Evolutionary conservation across 192 early-diverging fungal genomes (phyloP), one percentile per base, ranked within the genome.

Genomic region (Jimgerdemannia lactiflua): DNA sequence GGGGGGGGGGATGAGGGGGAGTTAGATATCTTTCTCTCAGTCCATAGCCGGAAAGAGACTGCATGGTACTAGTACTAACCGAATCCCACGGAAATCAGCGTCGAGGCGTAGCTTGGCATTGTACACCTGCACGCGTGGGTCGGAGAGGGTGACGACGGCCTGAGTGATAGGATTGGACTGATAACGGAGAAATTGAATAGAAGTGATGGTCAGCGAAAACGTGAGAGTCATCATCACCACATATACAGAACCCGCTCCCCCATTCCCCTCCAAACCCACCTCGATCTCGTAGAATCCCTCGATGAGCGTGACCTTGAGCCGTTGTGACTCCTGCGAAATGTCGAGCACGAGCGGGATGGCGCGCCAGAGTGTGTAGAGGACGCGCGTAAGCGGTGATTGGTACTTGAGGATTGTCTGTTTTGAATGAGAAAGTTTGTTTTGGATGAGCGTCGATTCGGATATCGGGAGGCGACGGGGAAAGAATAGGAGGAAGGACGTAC

Each of bases 11-110:
- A 41, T 7, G 9, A 2, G 7, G 7, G 18, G 18, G 67, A 41
- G 70, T 42, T 65, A 19, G 6, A 71, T 20, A 3, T 39, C 29
- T n/a, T 41, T 54, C 29, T 9, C n/a, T 42, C 9, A 20, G 41
- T 67, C 10, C 11, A 43, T 69, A 63, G 49, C 49, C 49, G 49
- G 14, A 59, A 59, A 59, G n/a, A 59, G 14, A 14, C 19, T 64
- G 29, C 29, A 29, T 29, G 29, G 29, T 29, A 29, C 1, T 29
- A 29, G 29, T 66, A 29, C 43, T 75, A 83, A 85, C 88, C 88
- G 67, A 18, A 90, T 80, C 18, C 89, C 89, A 71, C 80, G 77
- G 72, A 90, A 88, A 71, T 87, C 84, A 29, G 89, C 89, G 75
- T 82, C 83, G 42, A 90, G 80, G 29, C 81, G 73, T 63, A 90